A percentile compares a stretch with the other conserved stretches of the same genome.
Conservation (phyloP, 2,329 filamentous ascomycete species). For the Exophiala aquamarina region DNA sequence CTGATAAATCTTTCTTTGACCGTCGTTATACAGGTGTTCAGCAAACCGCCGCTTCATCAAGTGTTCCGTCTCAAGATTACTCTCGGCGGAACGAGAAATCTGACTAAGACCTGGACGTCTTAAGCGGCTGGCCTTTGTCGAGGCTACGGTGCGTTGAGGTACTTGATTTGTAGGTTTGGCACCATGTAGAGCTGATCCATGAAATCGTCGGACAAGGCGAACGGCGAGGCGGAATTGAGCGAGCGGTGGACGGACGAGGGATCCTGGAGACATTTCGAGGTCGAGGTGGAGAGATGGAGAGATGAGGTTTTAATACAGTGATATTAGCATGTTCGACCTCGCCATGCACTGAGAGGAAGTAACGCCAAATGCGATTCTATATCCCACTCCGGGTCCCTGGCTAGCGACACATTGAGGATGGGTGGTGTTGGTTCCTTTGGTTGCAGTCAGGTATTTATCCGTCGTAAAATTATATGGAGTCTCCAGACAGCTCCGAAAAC, state of each 20-base stretch:
- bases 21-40: conserved; percentile 16
- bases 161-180: neutral
- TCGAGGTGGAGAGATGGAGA: neutral
- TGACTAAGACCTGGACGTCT: neutral
- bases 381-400: no score
- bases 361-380: no score
- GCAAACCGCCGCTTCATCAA: conserved; percentile 18
- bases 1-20: conserved; percentile 16
- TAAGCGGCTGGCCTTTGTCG: neutral
- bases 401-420: no score
- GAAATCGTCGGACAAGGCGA: neutral
- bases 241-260: neutral
- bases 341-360: neutral
- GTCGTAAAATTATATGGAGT: no score
- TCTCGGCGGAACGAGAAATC: conserved; percentile 4
- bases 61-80: neutral
- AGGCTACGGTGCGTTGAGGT: neutral
- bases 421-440: no score
- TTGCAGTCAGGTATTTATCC: no score
- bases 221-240: no score
- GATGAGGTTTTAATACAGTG: neutral
- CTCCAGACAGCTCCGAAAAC: no score
- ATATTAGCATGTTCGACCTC: neutral
- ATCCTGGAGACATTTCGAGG: neutral
- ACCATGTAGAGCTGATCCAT: neutral